Evolutionary conservation across 495 filamentous ascomycete species (phyloP).

Genomic region (Pyrenopolyporus hunteri): DNA sequence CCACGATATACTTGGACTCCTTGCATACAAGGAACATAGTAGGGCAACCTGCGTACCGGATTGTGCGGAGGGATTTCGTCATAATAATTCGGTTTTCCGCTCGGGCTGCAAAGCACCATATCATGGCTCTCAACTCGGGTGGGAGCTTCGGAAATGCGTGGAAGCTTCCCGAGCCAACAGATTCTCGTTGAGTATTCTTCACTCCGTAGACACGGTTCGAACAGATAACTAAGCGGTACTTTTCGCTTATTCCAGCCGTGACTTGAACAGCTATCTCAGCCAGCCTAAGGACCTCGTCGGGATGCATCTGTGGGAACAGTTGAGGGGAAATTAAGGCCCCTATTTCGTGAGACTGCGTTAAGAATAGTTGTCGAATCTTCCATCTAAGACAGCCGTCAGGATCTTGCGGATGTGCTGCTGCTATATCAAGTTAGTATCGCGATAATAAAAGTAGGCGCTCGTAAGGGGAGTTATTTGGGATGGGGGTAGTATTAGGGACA

Average conservation of each 20-base stretch:
- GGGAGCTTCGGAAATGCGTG: background rate
- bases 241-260: background rate
- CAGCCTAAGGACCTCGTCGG: too few species aligned
- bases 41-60: conserved; percentile 3
- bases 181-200: background rate
- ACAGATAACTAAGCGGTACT: background rate
- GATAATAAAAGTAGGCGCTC: too few species aligned
- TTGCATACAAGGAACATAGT: conserved; percentile 7
- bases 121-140: background rate
- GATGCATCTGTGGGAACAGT: too few species aligned
- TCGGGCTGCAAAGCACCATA: background rate
- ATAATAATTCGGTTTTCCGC: conserved; percentile 2
- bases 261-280: too few species aligned
- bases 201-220: background rate
- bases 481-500: too few species aligned
- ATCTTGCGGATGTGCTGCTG: too few species aligned
- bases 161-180: background rate
- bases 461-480: too few species aligned
- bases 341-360: too few species aligned
- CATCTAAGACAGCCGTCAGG: too few species aligned
- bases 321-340: too few species aligned
- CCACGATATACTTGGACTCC: background rate
- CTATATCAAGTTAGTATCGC: too few species aligned
- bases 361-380: too few species aligned
- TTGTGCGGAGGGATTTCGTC: background rate